phyloP scores from a whole-genome alignment of 768 basidiomycete species.

The Suillus weaverae region DNA sequence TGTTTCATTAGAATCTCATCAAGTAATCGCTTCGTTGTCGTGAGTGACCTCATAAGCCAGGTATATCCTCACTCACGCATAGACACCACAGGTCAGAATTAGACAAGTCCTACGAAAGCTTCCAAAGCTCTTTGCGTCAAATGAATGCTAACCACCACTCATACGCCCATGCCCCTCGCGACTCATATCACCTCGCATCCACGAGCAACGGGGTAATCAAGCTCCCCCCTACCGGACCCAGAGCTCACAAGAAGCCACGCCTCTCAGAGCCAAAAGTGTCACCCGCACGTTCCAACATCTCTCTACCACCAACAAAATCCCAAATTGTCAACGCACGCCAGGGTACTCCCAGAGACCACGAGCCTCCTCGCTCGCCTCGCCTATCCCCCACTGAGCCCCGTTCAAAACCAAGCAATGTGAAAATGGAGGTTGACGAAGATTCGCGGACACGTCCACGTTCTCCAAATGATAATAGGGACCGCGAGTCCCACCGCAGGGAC shows the following conservation, averaged over 20 bases:
- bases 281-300: conserved; percentile 32
- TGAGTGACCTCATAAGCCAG: conserved; percentile 36
- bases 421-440: conserved; percentile 63
- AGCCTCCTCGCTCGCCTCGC: conserved; percentile 31
- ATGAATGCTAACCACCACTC: conserved; percentile 40
- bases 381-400: conserved; percentile 29
- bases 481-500: conserved; percentile 37
- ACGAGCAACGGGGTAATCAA: conserved; percentile 42
- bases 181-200: conserved; percentile 40
- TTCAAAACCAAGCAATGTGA: conserved; percentile 28
- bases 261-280: conserved; percentile 53
- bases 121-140: conserved; percentile 47
- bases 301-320: conserved; percentile 29
- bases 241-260: conserved; percentile 79
- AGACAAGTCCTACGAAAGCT: conserved; percentile 72
- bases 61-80: conserved; percentile 16
- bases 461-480: conserved; percentile 39
- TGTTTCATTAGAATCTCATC: conserved; percentile 65
- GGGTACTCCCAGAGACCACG: conserved; percentile 15
- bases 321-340: conserved; percentile 16
- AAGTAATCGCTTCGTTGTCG: conserved; percentile 69
- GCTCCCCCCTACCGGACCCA: conserved; percentile 74
- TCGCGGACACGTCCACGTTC: conserved; percentile 44
- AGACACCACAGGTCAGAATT: conserved; percentile 60
- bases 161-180: conserved; percentile 45